Conservation (phyloP, 768 basidiomycete species). For the Termitomyces sp. region DNA sequence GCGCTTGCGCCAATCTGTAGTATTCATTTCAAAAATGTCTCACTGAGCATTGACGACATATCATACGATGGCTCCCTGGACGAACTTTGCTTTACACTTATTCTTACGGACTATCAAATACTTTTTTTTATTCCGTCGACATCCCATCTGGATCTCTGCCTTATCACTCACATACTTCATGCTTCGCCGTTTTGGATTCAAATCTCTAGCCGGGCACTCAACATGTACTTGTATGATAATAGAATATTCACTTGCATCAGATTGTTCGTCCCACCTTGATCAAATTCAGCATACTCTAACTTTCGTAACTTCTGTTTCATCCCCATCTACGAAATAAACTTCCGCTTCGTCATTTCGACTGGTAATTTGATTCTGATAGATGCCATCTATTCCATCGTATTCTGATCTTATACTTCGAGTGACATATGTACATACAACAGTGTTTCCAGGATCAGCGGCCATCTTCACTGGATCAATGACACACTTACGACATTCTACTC, state of each 20-base stretch:
- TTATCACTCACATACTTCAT: neutral
- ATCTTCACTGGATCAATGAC: neutral
- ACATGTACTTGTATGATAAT: conserved; percentile 4
- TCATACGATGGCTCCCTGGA: neutral
- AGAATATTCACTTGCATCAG: neutral
- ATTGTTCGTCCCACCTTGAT: neutral
- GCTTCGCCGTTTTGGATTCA: neutral
- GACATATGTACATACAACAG: neutral
- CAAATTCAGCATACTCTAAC: neutral
- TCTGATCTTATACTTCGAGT: neutral
- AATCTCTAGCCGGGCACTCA: neutral
- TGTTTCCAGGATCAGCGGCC: neutral
- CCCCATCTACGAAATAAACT: neutral
- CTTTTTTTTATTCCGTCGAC: conserved; percentile 4
- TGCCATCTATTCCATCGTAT: neutral
- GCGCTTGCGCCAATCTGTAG: neutral
- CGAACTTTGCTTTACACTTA: neutral
- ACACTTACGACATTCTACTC: neutral
- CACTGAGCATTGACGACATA: conserved; percentile 1
- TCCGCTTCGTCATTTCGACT: neutral
- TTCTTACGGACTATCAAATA: conserved; percentile 1
- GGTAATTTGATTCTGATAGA: neutral
- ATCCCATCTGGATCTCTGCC: conserved; percentile 1
- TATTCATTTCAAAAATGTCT: conserved; percentile 1
- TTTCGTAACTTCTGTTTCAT: neutral